Evolutionary conservation across 208 protist genomes (phyloP), one percentile per base, ranked within the genome.

Genomic region (Wallacemonas sp.): DNA sequence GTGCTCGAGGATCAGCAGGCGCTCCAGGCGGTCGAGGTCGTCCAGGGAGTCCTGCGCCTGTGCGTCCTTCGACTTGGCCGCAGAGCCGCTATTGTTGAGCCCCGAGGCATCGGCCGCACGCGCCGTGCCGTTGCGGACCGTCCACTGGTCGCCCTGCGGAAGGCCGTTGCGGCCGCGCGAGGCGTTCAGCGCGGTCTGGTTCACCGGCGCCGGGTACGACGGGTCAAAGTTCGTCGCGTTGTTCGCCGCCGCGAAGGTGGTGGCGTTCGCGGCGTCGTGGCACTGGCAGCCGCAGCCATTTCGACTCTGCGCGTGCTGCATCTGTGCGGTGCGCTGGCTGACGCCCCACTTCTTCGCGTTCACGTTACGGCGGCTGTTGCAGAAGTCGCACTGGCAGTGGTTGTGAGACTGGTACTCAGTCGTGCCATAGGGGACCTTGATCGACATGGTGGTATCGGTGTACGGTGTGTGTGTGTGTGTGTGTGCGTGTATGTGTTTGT

Each of bases 361-460:
- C 33, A 91, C 75, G 48, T 64, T 74, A 38, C 90, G 82, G 38
- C 90, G 86, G 55, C 76, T 92, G 72, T 75, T 67, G 74, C 90
- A 96, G 75, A 92, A 96, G 76, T 93, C 85, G 55, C 90, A 96
- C 66, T 91, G 82, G 72, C 90, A 96, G 69, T 93, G 74, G 45
- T 96, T 75, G 69, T 85, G 82, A 23, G 77, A 89, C 71, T 92
- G 86, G 65, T 92, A 92, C 74, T 87, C 59, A 33, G 83, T 77
- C n/a, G 79, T 71, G 39, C 74, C 72, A 8, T 77, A 44, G 20
- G 86, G 86, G 16, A 84, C 73, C 65, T 89, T 88, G 20, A 79
- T 72, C 26, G 90, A 91, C 85, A 95, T 90, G 23, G 3, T 38
- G 11, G 20, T 44, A 38, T 22, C 20, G 5, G 20, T 7, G 29